A percentile compares a stretch with the other conserved stretches of the same genome.
These are phyloP conservation scores for Hippophae tibetana DNA, from an alignment of 306 rosid species.

Conservation along the genomic window DNA sequence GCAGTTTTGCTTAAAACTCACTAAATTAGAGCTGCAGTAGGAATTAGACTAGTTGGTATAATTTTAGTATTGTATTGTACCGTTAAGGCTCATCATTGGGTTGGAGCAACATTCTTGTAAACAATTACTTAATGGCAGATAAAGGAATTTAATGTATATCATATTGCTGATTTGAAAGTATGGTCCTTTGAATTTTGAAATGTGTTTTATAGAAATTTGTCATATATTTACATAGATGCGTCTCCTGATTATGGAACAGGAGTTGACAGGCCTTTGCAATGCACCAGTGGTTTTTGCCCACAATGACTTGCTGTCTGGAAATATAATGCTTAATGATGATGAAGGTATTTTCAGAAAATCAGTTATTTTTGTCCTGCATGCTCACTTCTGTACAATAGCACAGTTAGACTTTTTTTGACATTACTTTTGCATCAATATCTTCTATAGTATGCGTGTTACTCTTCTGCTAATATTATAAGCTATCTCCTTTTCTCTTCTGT, in stretches of 20 bases:
- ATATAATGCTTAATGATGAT: slow-evolving; percentile 73
- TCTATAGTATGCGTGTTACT: neutral
- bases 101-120: too few relatives aligned
- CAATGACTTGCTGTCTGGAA: slow-evolving; percentile 92
- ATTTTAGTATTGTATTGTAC: too few relatives aligned
- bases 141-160: neutral
- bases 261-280: slow-evolving; percentile 46
- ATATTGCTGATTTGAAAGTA: slow-evolving; percentile 1
- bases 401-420: neutral
- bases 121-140: too few relatives aligned
- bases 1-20: neutral
- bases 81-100: too few relatives aligned
- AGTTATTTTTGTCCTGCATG: slow-evolving; percentile 10
- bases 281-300: slow-evolving; percentile 81
- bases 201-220: neutral
- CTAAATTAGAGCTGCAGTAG: neutral
- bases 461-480: neutral
- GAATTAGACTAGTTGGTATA: too few relatives aligned
- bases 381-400: neutral
- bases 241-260: slow-evolving; percentile 57
- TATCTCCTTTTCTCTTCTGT: neutral
- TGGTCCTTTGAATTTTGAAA: neutral
- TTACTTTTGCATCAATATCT: too few relatives aligned
- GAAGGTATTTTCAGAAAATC: slow-evolving; percentile 49
- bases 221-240: slow-evolving; percentile 9